Conservation (phyloP, 306 rosid genomes). For the Canavalia gladiata region DNA sequence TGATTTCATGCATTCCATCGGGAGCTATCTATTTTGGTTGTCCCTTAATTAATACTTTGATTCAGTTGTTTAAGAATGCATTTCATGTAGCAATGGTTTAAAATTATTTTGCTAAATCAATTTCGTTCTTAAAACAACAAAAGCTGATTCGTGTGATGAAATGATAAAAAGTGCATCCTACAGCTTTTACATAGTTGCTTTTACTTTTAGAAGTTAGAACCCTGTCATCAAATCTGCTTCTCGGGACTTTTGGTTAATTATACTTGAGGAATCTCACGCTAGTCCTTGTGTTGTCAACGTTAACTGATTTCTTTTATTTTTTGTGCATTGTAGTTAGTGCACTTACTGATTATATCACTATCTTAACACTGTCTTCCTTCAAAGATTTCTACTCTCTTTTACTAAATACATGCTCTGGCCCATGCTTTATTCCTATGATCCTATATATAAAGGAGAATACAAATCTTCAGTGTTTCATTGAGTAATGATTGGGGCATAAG, state of each 20-base stretch:
- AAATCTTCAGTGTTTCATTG: constrained; percentile 23
- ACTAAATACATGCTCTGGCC: neutral
- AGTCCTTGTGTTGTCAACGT: constrained; percentile 46
- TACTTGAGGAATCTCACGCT: constrained; percentile 43
- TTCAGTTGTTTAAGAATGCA: neutral
- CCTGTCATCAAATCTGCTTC: constrained; percentile 5
- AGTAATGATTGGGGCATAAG: constrained; percentile 42
- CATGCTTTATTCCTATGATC: constrained; percentile 37
- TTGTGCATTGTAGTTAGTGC: constrained; percentile 35
- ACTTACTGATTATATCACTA: neutral
- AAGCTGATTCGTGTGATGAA: constrained; percentile 19
- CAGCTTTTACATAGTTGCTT: constrained; percentile 19
- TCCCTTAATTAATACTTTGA: neutral
- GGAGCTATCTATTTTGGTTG: neutral
- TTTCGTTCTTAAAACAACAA: constrained; percentile 6
- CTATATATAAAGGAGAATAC: constrained; percentile 21
- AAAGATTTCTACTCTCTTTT: constrained; percentile 1
- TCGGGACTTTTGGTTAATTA: constrained; percentile 36
- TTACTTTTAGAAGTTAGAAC: constrained; percentile 39
- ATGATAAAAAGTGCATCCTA: constrained; percentile 7
- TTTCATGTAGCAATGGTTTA: neutral
- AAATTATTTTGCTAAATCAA: constrained; percentile 4
- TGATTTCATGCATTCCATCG: neutral
- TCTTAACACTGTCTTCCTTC: constrained; percentile 4
- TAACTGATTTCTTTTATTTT: constrained; percentile 20